Conservation (phyloP, 2,329 filamentous ascomycete genomes). For the Paraphoma sp. region DNA sequence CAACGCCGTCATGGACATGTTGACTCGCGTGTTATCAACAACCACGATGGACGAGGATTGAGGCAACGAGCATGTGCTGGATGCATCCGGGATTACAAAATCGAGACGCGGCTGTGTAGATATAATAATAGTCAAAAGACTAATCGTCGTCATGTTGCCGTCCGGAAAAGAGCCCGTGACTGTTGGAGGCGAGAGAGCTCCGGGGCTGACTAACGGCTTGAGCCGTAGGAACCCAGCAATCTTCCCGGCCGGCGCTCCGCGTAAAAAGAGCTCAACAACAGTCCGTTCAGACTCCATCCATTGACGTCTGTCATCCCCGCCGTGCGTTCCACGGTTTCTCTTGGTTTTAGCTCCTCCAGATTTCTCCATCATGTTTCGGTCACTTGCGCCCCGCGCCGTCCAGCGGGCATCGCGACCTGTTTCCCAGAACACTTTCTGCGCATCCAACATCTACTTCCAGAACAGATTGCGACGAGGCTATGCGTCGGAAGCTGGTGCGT, state of each 20-base stretch:
- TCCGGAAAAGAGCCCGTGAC: slow-evolving; percentile 1
- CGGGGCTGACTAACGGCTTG: slow-evolving; percentile 6
- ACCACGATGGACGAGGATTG: slow-evolving; percentile 49
- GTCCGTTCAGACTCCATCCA: slow-evolving; percentile 47
- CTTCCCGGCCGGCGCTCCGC: slow-evolving; percentile 34
- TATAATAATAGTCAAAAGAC: background rate
- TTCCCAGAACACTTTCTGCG: slow-evolving; percentile 48
- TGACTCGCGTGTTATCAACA: slow-evolving; percentile 43
- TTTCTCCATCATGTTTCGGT: slow-evolving; percentile 58
- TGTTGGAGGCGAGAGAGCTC: slow-evolving; percentile 5
- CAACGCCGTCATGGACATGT: slow-evolving; percentile 44
- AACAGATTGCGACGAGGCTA: slow-evolving; percentile 62
- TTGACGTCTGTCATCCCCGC: slow-evolving; percentile 42
- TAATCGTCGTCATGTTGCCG: background rate
- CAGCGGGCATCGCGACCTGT: slow-evolving; percentile 51
- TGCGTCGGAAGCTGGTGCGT: slow-evolving; percentile 61
- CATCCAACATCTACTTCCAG: slow-evolving; percentile 55
- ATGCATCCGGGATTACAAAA: background rate
- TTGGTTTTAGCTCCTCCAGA: slow-evolving; percentile 30
- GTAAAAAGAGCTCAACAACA: slow-evolving; percentile 41
- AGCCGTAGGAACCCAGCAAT: slow-evolving; percentile 17
- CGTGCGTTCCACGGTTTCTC: slow-evolving; percentile 38
- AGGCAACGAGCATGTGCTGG: background rate
- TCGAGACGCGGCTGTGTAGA: background rate
- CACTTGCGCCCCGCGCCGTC: slow-evolving; percentile 57